Base-by-base conservation (phyloP, 345 rosid species). In the Heritiera fomes region DNA sequence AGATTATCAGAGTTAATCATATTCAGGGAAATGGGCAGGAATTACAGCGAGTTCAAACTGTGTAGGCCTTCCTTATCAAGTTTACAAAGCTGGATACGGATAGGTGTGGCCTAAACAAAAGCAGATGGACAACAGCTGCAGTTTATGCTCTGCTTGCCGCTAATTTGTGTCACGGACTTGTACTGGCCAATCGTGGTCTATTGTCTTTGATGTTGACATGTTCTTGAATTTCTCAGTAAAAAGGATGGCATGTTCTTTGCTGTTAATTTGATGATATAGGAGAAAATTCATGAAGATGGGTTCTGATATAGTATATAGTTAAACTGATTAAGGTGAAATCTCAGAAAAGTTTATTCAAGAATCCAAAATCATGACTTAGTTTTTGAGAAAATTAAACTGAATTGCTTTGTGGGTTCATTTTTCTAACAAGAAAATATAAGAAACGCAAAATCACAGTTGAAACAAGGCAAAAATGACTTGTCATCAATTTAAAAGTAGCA, bases 51-150 rank as follows among this genome's bases (percentile, higher is more conserved):
- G 53, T 65, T 73, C 73, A 47, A 45, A 40, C 59, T n/a, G 59
- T 76, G 68, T 76, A 80, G 78, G 70, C 50, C 80, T 41, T 71
- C 58, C 77, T 72, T 77, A 10, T 80, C 74, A 62, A 15, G 60
- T 69, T 72, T 60, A 71, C 43, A 15, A 28, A 73, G 81, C 59
- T 49, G 80, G 64, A 23, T 12, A 40, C 23, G 65, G 6, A 7
- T 58, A 23, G 28, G 28, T n/a, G 58, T 65, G 79, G 71, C 60
- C 65, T 52, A 53, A 34, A n/a, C 38, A 46, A 76, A 72, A 49
- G 43, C 47, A 76, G 58, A 53, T 63, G 41, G n/a, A 58, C 60
- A 60, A 67, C 52, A 52, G 5, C 56, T 67, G 64, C 50, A 56
- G 28, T 12, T 69, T 46, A 12, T 18, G 71, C 50, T 28, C 65